A percentile compares a stretch with the other conserved stretches of the same genome.
Conservation (phyloP, 495 filamentous ascomycete species). For the Xylaria palmicola region DNA sequence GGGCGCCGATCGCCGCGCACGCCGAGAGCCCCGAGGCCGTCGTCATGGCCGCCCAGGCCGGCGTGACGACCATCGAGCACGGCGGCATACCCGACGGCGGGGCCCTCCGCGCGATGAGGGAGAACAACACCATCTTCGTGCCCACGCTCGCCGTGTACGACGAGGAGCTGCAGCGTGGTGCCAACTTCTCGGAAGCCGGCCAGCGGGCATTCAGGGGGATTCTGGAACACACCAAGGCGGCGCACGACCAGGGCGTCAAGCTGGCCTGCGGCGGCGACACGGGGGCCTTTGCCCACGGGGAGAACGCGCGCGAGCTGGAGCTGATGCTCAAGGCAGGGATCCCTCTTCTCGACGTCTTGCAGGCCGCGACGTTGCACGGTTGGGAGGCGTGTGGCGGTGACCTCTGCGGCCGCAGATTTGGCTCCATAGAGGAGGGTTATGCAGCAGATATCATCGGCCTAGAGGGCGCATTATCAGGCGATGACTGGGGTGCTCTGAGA, state of each 20-base stretch:
- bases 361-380: slow-evolving; percentile 45
- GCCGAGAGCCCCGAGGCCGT: slow-evolving; percentile 41
- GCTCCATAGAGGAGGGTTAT: slow-evolving; percentile 45
- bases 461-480: slow-evolving; percentile 35
- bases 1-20: slow-evolving; percentile 48
- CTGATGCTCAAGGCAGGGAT: slow-evolving; percentile 51
- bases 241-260: slow-evolving; percentile 43
- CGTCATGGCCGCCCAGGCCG: slow-evolving; percentile 47
- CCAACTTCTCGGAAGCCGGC: slow-evolving; percentile 8
- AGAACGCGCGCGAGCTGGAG: slow-evolving; percentile 51
- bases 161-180: slow-evolving; percentile 1
- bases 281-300: slow-evolving; percentile 50
- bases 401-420: slow-evolving; percentile 47
- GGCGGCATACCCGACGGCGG: slow-evolving; percentile 41
- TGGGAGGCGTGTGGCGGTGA: slow-evolving; percentile 55
- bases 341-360: slow-evolving; percentile 45
- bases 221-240: slow-evolving; percentile 33
- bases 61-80: slow-evolving; percentile 54
- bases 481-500: slow-evolving; percentile 39
- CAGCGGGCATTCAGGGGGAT: slow-evolving; percentile 13
- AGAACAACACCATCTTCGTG: slow-evolving; percentile 45
- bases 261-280: slow-evolving; percentile 52
- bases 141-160: slow-evolving; percentile 49
- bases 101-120: slow-evolving; percentile 37
- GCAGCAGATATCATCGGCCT: slow-evolving; percentile 51